A percentile compares a stretch with the other conserved stretches of the same genome.
Evolutionary conservation across 176 grass and related monocot genomes (phyloP).

Genomic region (Aegilops longissima): DNA sequence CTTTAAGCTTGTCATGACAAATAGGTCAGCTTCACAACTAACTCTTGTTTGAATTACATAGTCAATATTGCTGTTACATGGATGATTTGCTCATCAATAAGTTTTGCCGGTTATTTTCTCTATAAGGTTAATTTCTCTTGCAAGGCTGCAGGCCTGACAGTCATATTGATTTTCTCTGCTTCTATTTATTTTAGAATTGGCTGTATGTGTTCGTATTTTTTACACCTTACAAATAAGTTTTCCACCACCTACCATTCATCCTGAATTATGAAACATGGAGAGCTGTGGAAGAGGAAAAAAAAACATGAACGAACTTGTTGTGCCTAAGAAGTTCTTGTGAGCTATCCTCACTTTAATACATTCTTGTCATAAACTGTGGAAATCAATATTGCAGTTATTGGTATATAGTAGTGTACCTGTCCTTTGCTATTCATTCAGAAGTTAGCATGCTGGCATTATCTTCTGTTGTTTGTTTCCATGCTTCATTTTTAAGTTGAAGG

Average conservation of each 20-base stretch:
- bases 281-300: background rate
- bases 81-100: conserved; percentile 16
- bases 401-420: background rate
- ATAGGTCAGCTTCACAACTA: background rate
- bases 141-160: background rate
- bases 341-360: background rate
- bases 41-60: background rate
- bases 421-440: conserved; percentile 13
- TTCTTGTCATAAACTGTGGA: conserved; percentile 6
- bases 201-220: background rate
- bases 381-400: background rate
- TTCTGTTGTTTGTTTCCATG: background rate
- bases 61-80: background rate
- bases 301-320: background rate
- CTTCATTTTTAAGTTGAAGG: conserved; percentile 26
- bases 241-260: background rate
- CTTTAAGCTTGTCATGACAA: background rate
- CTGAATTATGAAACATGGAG: background rate
- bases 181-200: background rate
- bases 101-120: conserved; percentile 14
- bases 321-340: background rate
- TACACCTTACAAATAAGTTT: background rate
- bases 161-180: background rate
- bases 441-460: background rate
- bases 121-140: conserved; percentile 12